These are phyloP conservation scores for Barnettozyma wickerhamii DNA, from an alignment of 805 yeast species.

Conservation along the genomic window DNA sequence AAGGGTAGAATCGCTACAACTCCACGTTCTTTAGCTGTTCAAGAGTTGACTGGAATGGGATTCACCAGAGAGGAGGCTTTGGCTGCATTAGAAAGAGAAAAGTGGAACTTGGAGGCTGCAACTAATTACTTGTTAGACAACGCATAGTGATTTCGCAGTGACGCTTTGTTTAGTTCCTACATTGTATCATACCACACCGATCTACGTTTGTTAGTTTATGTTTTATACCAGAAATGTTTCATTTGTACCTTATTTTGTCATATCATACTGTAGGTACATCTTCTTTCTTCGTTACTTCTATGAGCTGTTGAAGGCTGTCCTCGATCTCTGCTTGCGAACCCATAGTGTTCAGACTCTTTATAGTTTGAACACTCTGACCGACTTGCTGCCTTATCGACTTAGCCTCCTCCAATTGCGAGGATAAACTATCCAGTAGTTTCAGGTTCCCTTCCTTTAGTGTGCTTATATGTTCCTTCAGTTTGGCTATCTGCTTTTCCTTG, in stretches of 20 bases:
- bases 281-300: constrained; percentile 7
- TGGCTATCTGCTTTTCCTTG: constrained; percentile 17
- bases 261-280: background rate
- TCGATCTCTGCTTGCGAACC: constrained; percentile 11
- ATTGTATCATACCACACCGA: no score
- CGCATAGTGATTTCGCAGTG: constrained; percentile 30
- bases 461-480: constrained; percentile 14
- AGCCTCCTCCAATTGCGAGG: constrained; percentile 12
- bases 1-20: constrained; percentile 35
- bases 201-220: no score
- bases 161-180: background rate
- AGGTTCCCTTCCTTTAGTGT: constrained; percentile 11
- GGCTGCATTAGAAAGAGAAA: constrained; percentile 61
- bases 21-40: constrained; percentile 56
- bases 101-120: constrained; percentile 82
- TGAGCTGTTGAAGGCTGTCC: constrained; percentile 9
- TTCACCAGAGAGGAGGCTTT: constrained; percentile 62
- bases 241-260: no score
- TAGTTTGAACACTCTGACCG: constrained; percentile 2
- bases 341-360: constrained; percentile 11
- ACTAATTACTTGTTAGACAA: constrained; percentile 77
- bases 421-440: constrained; percentile 13
- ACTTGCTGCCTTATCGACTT: constrained; percentile 9
- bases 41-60: constrained; percentile 88
- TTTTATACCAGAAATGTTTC: background rate